phyloP scores from a whole-genome alignment of 2,329 filamentous ascomycete species.

The Diaporthe citrichinensis region DNA sequence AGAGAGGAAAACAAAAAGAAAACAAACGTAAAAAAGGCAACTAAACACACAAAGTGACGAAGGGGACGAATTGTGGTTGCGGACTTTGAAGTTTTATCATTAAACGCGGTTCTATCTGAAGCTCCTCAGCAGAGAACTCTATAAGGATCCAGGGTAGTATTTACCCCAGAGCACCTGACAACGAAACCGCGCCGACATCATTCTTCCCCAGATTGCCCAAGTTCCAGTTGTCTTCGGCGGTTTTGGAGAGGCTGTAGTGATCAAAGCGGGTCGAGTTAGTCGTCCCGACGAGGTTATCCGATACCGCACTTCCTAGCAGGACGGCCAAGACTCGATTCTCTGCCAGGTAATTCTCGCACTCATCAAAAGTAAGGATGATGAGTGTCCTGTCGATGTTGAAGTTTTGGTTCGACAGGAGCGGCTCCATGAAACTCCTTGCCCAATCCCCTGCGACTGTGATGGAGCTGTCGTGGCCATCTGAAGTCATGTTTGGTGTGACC shows the following conservation, averaged over 20 bases:
- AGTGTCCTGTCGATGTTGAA: slow-evolving; percentile 55
- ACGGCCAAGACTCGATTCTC: slow-evolving; percentile 47
- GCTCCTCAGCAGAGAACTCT: not conserved
- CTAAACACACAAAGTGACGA: not conserved
- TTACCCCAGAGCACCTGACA: slow-evolving; percentile 32
- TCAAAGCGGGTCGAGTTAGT: slow-evolving; percentile 46
- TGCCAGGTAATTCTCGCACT: slow-evolving; percentile 46
- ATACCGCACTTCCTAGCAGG: slow-evolving; percentile 46
- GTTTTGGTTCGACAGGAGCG: slow-evolving; percentile 47
- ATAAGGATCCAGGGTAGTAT: not conserved
- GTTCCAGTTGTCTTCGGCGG: slow-evolving; percentile 49
- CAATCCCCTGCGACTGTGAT: slow-evolving; percentile 48
- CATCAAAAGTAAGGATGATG: slow-evolving; percentile 49
- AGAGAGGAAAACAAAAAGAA: not conserved
- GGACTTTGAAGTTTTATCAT: not conserved
- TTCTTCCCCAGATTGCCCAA: slow-evolving; percentile 47
- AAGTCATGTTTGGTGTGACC: slow-evolving; percentile 60
- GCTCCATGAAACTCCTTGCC: slow-evolving; percentile 47
- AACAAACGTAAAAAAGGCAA: too few species aligned
- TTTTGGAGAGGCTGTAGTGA: slow-evolving; percentile 49
- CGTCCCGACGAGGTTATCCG: slow-evolving; percentile 45
- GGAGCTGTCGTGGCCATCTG: slow-evolving; percentile 49
- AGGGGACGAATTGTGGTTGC: not conserved
- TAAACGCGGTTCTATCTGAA: not conserved
- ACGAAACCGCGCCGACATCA: slow-evolving; percentile 41